phyloP scores from a whole-genome alignment of 1,284 basidiomycete species.

The Cryptococcus sp. region DNA sequence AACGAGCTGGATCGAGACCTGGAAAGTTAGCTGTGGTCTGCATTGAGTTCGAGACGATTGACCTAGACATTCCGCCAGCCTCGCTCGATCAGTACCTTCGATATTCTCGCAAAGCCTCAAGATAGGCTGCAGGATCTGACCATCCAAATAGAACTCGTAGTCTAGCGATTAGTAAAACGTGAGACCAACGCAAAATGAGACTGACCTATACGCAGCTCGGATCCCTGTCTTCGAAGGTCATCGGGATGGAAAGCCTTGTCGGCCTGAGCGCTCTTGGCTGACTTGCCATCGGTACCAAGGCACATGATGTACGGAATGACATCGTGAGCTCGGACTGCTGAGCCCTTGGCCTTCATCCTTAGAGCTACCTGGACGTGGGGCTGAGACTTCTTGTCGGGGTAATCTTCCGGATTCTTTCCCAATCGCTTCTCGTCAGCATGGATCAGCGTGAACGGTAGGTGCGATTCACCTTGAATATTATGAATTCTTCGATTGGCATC shows the following conservation, averaged over 20 bases:
- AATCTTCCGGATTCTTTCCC: conserved; percentile 92
- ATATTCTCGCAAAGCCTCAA: conserved; percentile 94
- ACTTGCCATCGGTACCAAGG: conserved; percentile 66
- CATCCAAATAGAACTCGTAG: conserved; percentile 85
- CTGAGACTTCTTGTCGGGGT: conserved; percentile 89
- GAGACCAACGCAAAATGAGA: conserved; percentile 1
- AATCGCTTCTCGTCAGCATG: conserved; percentile 60
- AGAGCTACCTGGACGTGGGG: conserved; percentile 97
- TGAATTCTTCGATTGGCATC: conserved; percentile 84
- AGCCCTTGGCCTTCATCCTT: conserved; percentile 80
- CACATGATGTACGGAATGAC: conserved; percentile 98
- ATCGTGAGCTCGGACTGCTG: conserved; percentile 76
- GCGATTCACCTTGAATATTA: conserved; percentile 79
- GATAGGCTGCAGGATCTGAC: conserved; percentile 90
- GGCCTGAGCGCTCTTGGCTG: conserved; percentile 73
- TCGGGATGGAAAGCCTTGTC: conserved; percentile 92
- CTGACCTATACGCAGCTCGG: conserved; percentile 68
- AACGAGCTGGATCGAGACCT: conserved; percentile 83
- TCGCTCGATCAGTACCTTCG: conserved; percentile 85
- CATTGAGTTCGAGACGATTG: conserved; percentile 23
- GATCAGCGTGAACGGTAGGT: too few species aligned
- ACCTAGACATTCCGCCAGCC: conserved; percentile 93
- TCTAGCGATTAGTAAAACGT: conserved; percentile 52
- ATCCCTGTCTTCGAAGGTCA: conserved; percentile 69
- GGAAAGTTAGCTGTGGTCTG: not conserved